phyloP scores from a whole-genome alignment of 2,329 filamentous ascomycete genomes.

The Chaetomiaceae sp. region DNA sequence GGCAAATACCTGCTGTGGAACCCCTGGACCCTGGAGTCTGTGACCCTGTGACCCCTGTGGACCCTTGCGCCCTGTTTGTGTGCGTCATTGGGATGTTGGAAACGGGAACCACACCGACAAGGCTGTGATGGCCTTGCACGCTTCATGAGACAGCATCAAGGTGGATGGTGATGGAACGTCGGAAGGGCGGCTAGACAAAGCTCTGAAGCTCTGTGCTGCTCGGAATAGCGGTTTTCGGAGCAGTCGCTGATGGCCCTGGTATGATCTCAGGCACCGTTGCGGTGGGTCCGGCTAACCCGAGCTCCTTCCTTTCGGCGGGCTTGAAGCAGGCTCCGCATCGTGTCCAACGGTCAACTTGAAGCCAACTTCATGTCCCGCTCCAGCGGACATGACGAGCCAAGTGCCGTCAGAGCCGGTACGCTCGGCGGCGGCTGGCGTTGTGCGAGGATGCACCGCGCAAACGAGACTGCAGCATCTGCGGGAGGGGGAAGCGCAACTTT shows the following conservation, averaged over 20 bases:
- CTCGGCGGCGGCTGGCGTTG: not conserved
- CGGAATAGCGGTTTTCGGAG: too few relatives aligned
- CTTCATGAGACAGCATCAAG: too few relatives aligned
- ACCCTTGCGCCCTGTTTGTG: not conserved
- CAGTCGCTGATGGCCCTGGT: too few relatives aligned
- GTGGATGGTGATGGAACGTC: too few relatives aligned
- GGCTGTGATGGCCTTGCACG: not conserved
- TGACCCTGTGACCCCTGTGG: not conserved
- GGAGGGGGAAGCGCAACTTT: not conserved
- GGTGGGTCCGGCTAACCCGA: too few relatives aligned
- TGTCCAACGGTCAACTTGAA: too few relatives aligned
- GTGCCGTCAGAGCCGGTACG: not conserved
- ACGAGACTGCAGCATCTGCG: not conserved
- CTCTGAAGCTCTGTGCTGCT: too few relatives aligned
- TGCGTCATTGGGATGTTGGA: not conserved
- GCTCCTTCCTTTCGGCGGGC: too few relatives aligned
- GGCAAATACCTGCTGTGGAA: too few relatives aligned
- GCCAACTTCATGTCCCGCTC: not conserved
- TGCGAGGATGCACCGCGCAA: not conserved
- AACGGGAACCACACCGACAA: not conserved
- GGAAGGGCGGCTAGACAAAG: too few relatives aligned
- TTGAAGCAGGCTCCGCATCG: too few relatives aligned
- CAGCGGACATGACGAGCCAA: not conserved
- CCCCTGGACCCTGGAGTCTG: not conserved
- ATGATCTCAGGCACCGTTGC: too few relatives aligned